A percentile compares a stretch with the other conserved stretches of the same genome.
These are phyloP conservation scores for Turnera subulata DNA, from an alignment of 345 rosid genomes.

Conservation along the genomic window DNA sequence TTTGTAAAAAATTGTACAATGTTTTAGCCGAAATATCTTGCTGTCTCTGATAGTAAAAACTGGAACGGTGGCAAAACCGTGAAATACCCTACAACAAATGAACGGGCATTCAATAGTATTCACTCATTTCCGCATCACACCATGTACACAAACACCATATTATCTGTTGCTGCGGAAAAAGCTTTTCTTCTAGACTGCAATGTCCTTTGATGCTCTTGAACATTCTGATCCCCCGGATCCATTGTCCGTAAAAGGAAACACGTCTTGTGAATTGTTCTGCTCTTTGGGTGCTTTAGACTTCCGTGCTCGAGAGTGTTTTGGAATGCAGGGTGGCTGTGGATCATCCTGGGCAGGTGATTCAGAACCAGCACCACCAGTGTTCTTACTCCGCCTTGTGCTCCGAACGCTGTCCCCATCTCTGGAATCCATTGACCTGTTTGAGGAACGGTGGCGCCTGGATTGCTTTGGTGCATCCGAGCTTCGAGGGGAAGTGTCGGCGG, in stretches of 20 bases:
- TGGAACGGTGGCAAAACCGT: too few relatives aligned
- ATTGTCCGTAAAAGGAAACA: conserved; percentile 4
- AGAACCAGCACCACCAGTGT: conserved; percentile 3
- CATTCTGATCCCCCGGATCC: conserved; percentile 14
- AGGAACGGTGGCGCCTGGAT: conserved; percentile 29
- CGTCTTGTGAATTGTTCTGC: conserved; percentile 6
- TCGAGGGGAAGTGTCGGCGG: conserved; percentile 15
- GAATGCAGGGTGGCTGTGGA: conserved; percentile 13
- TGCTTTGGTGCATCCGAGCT: conserved; percentile 30
- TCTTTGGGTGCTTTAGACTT: conserved; percentile 19
- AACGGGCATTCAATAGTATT: neutral
- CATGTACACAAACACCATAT: conserved; percentile 20
- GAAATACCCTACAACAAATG: too few relatives aligned
- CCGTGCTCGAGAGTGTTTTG: conserved; percentile 22
- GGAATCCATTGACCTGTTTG: conserved; percentile 29
- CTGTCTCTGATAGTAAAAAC: too few relatives aligned
- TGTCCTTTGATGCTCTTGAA: conserved; percentile 3
- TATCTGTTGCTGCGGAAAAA: too few relatives aligned
- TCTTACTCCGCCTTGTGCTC: conserved; percentile 12
- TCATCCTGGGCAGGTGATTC: conserved; percentile 15
- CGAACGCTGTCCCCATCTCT: conserved; percentile 1
- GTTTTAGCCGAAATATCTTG: too few relatives aligned
- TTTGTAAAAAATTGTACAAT: neutral
- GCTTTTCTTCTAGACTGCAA: conserved; percentile 15
- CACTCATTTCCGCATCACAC: conserved; percentile 14